Base-by-base conservation (phyloP, 2,329 filamentous ascomycete genomes). In the Elsinoe ampelina region DNA sequence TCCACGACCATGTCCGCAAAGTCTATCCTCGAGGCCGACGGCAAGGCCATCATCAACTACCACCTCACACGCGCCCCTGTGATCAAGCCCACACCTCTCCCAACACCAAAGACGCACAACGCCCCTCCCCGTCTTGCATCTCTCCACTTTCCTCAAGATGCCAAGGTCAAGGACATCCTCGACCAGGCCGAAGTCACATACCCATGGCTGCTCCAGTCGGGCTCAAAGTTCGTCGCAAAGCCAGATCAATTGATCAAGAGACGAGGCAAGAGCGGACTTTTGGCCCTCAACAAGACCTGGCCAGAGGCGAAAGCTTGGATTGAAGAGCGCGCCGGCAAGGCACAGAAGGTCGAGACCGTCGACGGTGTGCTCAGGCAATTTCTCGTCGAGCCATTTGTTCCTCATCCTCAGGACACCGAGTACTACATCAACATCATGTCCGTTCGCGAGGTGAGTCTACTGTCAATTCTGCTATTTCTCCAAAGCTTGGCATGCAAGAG, bases 361-460 rank as follows among this genome's bases (percentile, higher is more conserved):
- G 83, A 87, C 62, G 93, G 93, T 72, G 83, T 87, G 63, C 81
- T 98, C 72, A 86, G 91, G 73, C 88, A 95, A 69, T 98, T 98
- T 82, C 81, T 98, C 63, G 91, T 98, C 66, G 93, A 98, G 83
- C 93, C 93, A 54, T 97, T 98, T 71, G 91, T 97, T 61, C 93
- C 92, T 68, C 93, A 98, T 77, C 87, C 91, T 63, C 82, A 90
- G 68, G 86, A 90, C 73, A 96, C 92, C 63, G 93, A 98, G 77
- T 97, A 97, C 80, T 98, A 98, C 79, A 95, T 98, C 80, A 96
- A 96, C 85, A 98, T 98, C 80, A 93, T 96, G 83, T 97, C 93
- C 62, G 91, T 95, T 70, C 88, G 93, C 80, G 93, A 97, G 85
- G 93, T 97, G 85, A 84, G 90, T 84, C 61, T 59, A 57, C 39